Base-by-base conservation (phyloP, 2,329 filamentous ascomycete species). In the Colletotrichum ledebouriae region DNA sequence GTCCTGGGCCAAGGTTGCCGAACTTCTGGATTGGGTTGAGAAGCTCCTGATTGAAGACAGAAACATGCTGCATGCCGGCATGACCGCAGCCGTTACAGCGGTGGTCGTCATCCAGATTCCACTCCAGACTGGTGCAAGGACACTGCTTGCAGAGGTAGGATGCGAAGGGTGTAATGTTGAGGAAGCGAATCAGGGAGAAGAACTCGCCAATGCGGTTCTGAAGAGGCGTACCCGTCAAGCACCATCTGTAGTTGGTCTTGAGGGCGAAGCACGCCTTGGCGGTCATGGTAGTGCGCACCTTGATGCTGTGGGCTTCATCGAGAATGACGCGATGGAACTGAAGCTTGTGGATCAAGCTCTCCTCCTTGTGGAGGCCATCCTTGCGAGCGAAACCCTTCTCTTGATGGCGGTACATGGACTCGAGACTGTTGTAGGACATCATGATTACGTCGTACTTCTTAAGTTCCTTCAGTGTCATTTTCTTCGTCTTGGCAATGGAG, bases 191-290 rank as follows among this genome's bases (percentile, higher is more conserved):
- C 22, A 98, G 84, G 0, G 95, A 98, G 80, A 98, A 98, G 78
- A 98, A 97, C 78, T 98, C 95, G 75, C 96, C 95, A 72, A 98
- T 98, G 60, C 95, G 92, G 76, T 98, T 99, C 78, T 99, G 96
- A 1, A 99, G 89, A 0, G 96, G 96, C 1, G 96, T 99, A 9
- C 96, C 96, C 15, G 93, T 96, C 67, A 99, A 84, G 77, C 96
- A 99, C 94, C 96, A 98, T 74, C 97, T 97, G 80, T 96, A 97
- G 17, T 87, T 89, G 17, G 92, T 92, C 69, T 94, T 90, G 47
- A 99, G 84, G 1, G 94, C 94, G 77, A 98, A 98, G 78, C 95
- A 98, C 46, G 96, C 95, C 79, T 93, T 97, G 22, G 96, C 96
- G 12, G 96, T 96, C 82, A 94, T 93, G 9, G 94, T 97, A 22